Base-by-base conservation (phyloP, 805 yeast genomes). In the Nakazawaea populi region DNA sequence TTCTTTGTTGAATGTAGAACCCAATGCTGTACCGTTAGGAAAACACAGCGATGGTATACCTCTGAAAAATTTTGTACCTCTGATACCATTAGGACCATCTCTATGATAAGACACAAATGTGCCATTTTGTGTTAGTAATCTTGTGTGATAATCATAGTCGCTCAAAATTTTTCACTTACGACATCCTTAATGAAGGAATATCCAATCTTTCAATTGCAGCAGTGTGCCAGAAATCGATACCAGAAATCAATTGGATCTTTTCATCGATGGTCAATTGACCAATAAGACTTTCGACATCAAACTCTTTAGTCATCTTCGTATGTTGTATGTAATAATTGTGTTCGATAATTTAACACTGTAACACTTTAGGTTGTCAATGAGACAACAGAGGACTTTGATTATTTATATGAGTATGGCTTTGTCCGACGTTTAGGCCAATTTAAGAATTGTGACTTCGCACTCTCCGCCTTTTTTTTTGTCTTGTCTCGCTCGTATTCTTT, bases 31-130 rank as follows among this genome's bases (percentile, higher is more conserved):
- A 32, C 85, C 86, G 59, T 79, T 75, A 6, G 86, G 83, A 56
- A 82, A 71, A 54, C 83, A 79, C 53, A 80, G 82, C 42, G 83
- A 71, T 6, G 82, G 81, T 28, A 71, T 68, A 39, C 77, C 71
- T 54, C 74, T 67, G 58, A 79, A 76, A 58, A 79, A 79, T 42
- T 66, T 71, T 24, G 82, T 78, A 29, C 86, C 86, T 55, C 86
- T 69, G 44, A 80, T 71, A 55, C 87, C 87, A 58, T 82, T 82
- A 45, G 87, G 87, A 18, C 87, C 87, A 60, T 82, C 87, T 18
- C 47, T 44, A 32, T 18, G 24, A 18, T 18, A 18, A 18, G 24
- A 3, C 24, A 18, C 24, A 18, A 18, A 18, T 18, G 24, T 18
- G 24, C 24, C 24, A 18, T 18, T n/a, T n/a, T n/a, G n/a, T 2